A percentile compares a stretch with the other conserved stretches of the same genome.
Conservation (phyloP, 768 basidiomycete species). For the Favolaschia claudopus region DNA sequence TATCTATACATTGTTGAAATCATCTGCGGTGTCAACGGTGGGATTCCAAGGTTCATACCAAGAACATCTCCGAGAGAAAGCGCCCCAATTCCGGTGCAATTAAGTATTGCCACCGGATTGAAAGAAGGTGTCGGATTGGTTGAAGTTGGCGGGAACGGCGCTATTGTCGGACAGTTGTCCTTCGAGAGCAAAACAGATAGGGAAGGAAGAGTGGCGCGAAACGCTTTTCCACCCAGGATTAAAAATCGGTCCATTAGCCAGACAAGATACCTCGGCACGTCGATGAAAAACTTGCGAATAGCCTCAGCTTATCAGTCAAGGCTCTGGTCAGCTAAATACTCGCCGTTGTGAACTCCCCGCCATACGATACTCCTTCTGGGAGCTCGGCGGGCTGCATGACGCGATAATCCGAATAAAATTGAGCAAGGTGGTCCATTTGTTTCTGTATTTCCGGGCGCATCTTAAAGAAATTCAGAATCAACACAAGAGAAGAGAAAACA, state of each 20-base stretch:
- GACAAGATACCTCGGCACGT: conserved; percentile 21
- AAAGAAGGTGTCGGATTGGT: background rate
- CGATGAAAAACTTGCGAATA: conserved; percentile 4
- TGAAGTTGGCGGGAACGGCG: background rate
- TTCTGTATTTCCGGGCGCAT: background rate
- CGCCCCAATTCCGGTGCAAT: conserved; percentile 46
- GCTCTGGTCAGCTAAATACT: background rate
- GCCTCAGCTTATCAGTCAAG: background rate
- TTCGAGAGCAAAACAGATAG: conserved; percentile 12
- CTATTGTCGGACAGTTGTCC: background rate
- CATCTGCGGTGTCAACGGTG: background rate
- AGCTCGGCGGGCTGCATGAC: background rate
- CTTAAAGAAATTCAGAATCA: background rate
- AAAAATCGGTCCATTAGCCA: conserved; percentile 19
- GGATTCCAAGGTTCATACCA: conserved; percentile 46
- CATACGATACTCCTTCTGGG: conserved; percentile 3
- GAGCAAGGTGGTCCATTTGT: background rate
- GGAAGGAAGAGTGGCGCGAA: conserved; percentile 10
- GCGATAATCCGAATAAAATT: conserved; percentile 18
- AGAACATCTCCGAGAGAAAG: conserved; percentile 64
- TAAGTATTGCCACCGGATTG: conserved; percentile 12
- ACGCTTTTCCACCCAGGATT: conserved; percentile 13
- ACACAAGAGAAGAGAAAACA: background rate
- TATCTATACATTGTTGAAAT: conserved; percentile 14
- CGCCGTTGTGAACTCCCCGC: conserved; percentile 9